These are phyloP conservation scores for Chaetomiaceae sp. DNA, from an alignment of 2,329 filamentous ascomycete species.

Conservation along the genomic window DNA sequence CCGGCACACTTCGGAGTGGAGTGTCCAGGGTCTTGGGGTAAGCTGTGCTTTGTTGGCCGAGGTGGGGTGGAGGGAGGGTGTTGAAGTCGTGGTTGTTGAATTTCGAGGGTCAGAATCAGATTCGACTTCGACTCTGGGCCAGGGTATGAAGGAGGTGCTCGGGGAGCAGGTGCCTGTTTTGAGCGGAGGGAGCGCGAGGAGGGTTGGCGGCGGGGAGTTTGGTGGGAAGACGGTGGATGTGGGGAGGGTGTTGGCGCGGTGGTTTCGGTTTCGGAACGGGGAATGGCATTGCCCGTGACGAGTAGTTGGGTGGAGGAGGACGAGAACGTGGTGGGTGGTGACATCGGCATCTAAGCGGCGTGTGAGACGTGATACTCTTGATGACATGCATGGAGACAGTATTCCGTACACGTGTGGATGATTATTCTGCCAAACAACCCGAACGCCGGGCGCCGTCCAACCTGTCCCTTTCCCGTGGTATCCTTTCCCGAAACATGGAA, in stretches of 20 bases:
- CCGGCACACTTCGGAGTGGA: conserved; percentile 66
- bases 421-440: too few relatives aligned
- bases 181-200: conserved; percentile 51
- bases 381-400: not conserved
- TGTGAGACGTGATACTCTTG: not conserved
- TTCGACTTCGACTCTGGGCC: too few relatives aligned
- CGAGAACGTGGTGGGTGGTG: not conserved
- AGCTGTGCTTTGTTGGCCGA: conserved; percentile 62
- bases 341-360: not conserved
- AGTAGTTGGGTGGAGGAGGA: not conserved
- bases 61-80: conserved; percentile 44
- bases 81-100: conserved; percentile 47
- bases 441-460: conserved; percentile 2
- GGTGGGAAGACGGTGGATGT: conserved; percentile 56
- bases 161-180: conserved; percentile 57
- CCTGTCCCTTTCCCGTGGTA: conserved; percentile 30
- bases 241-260: conserved; percentile 55
- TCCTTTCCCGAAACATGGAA: conserved; percentile 24
- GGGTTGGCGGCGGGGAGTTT: conserved; percentile 43
- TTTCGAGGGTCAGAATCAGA: not conserved
- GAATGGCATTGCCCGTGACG: conserved; percentile 34
- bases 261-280: conserved; percentile 55
- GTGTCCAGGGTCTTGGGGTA: conserved; percentile 64
- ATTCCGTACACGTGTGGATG: not conserved
- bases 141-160: conserved; percentile 37